A percentile compares a stretch with the other conserved stretches of the same genome.
Evolutionary conservation across 306 rosid species (phyloP).

Genomic region (Quillaja saponaria): DNA sequence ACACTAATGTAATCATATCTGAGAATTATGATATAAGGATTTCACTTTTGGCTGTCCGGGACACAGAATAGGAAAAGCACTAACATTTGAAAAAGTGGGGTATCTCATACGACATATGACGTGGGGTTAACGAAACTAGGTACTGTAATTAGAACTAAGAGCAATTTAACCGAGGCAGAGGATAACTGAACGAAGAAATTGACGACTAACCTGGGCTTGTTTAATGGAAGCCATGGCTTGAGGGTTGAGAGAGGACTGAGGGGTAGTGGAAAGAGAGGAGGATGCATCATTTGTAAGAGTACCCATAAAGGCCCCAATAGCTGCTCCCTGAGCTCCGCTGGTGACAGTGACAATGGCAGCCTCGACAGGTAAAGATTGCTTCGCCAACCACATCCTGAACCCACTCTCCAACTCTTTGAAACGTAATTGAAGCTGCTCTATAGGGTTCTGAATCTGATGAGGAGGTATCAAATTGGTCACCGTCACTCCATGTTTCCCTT

Average conservation of each 20-base stretch:
- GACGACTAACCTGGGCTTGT: constrained; percentile 77
- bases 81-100: neutral
- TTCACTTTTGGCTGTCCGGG: neutral
- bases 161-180: neutral
- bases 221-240: constrained; percentile 86
- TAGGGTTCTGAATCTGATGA: constrained; percentile 75
- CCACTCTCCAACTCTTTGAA: constrained; percentile 62
- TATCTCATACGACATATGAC: neutral
- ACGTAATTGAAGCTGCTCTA: constrained; percentile 63
- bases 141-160: neutral
- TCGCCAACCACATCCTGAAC: constrained; percentile 68
- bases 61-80: neutral
- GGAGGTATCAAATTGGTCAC: constrained; percentile 44
- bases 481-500: constrained; percentile 59
- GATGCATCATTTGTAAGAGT: constrained; percentile 63
- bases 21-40: neutral
- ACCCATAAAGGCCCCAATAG: constrained; percentile 85
- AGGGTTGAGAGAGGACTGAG: constrained; percentile 68
- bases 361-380: constrained; percentile 81
- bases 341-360: constrained; percentile 85
- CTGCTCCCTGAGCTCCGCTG: constrained; percentile 91
- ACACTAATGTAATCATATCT: neutral
- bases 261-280: constrained; percentile 63
- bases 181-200: neutral
- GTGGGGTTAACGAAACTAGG: neutral